Evolutionary conservation across 306 rosid species (phyloP).

Genomic region (Dalbergia cochinchinensis): DNA sequence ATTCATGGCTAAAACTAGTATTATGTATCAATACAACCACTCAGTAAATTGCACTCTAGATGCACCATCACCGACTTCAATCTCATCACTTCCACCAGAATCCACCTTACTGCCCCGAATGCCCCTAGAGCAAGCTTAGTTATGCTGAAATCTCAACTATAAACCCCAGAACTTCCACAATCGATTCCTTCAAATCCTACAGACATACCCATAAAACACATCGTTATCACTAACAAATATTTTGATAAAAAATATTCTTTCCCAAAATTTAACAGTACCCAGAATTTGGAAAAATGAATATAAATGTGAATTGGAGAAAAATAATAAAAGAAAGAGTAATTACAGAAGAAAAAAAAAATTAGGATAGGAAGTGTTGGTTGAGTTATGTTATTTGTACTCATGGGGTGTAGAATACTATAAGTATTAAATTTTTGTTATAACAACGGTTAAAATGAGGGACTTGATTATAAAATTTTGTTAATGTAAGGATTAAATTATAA

Average conservation of each 20-base stretch:
- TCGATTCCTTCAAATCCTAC: slow-evolving; percentile 87
- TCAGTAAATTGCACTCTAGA: too few species aligned
- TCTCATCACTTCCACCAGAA: too few species aligned
- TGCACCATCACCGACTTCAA: too few species aligned
- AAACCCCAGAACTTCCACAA: slow-evolving; percentile 81
- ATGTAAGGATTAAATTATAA: too few species aligned
- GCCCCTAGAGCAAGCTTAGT: slow-evolving; percentile 82
- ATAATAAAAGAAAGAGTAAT: background rate
- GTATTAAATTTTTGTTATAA: too few species aligned
- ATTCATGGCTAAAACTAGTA: too few species aligned
- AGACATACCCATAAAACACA: background rate
- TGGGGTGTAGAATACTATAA: too few species aligned
- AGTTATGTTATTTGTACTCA: too few species aligned
- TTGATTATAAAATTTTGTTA: too few species aligned
- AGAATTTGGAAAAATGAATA: background rate
- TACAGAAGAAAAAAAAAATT: slow-evolving; percentile 56
- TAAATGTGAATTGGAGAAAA: background rate
- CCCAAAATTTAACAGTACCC: background rate
- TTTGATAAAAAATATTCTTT: background rate
- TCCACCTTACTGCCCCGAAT: slow-evolving; percentile 69
- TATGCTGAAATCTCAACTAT: slow-evolving; percentile 64
- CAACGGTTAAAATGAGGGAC: too few species aligned
- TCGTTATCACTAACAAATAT: background rate
- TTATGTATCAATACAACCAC: too few species aligned
- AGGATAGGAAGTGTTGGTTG: slow-evolving; percentile 53